These are phyloP conservation scores for Glomus cerebriforme DNA, from an alignment of 192 early-diverging fungal genomes.

Conservation along the genomic window DNA sequence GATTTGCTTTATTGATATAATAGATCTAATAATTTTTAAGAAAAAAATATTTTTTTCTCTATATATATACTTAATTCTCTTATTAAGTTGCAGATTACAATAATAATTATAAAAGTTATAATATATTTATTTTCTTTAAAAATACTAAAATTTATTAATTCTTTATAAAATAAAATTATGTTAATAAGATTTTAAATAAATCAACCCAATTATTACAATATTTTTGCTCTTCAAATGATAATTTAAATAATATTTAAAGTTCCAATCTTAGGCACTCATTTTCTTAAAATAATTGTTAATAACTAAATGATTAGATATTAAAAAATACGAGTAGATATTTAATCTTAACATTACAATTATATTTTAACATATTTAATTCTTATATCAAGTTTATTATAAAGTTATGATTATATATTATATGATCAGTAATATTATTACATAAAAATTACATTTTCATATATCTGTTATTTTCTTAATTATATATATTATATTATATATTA, in stretches of 20 bases:
- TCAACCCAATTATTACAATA: background rate
- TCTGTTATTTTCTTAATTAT: too few relatives aligned
- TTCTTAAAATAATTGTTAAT: slow-evolving; percentile 4
- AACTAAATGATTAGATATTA: background rate
- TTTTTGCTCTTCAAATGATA: background rate
- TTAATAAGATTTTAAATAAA: background rate
- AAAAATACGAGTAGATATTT: background rate
- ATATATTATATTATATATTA: too few relatives aligned
- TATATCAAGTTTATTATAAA: too few relatives aligned
- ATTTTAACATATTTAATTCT: too few relatives aligned
- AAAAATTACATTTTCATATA: too few relatives aligned
- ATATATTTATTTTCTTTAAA: background rate
- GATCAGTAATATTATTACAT: too few relatives aligned
- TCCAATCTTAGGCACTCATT: background rate
- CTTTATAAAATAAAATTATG: background rate
- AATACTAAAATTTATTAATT: background rate
- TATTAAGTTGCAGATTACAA: background rate
- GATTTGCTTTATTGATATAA: background rate
- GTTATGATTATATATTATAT: too few relatives aligned
- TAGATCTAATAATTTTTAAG: background rate
- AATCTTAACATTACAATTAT: background rate
- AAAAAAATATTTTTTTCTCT: background rate
- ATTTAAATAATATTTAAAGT: background rate
- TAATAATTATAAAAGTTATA: background rate
- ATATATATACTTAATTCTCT: background rate